Evolutionary conservation across 257 asterid species (phyloP).

Genomic region (Primulina huaijiensis): DNA sequence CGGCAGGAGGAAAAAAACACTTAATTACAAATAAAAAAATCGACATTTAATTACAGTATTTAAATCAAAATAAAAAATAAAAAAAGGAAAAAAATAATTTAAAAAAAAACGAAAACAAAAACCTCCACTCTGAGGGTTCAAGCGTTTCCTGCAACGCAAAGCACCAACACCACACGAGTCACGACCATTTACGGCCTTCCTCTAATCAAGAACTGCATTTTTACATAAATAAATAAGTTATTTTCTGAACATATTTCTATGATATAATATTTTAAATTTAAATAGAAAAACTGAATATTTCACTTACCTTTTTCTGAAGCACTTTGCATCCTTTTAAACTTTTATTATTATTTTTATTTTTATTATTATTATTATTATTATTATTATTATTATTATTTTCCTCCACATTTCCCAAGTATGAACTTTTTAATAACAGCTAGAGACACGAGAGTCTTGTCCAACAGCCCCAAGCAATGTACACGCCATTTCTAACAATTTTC

Average conservation of each 20-base stretch:
- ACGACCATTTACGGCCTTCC: constrained; percentile 40
- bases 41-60: constrained; percentile 55
- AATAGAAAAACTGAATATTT: background rate
- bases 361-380: background rate
- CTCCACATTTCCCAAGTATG: constrained; percentile 22
- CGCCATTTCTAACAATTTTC: constrained; percentile 81
- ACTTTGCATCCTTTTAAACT: constrained; percentile 27
- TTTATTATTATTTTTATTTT: background rate
- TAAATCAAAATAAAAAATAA: constrained; percentile 37
- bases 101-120: constrained; percentile 12
- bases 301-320: constrained; percentile 37
- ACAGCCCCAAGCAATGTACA: constrained; percentile 70
- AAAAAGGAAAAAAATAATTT: background rate
- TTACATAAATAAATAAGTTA: background rate
- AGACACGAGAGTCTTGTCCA: constrained; percentile 57
- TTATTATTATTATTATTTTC: constrained; percentile 9
- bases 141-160: constrained; percentile 37
- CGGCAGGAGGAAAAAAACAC: constrained; percentile 39
- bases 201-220: constrained; percentile 24
- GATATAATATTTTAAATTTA: background rate
- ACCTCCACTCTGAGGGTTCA: constrained; percentile 40
- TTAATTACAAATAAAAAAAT: constrained; percentile 62
- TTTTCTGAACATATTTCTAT: background rate
- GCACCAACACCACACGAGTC: constrained; percentile 24
- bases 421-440: constrained; percentile 58